Evolutionary conservation across 2,329 filamentous ascomycete species (phyloP), one percentile per base, ranked within the genome.

Genomic region (Fusarium staphyleae): DNA sequence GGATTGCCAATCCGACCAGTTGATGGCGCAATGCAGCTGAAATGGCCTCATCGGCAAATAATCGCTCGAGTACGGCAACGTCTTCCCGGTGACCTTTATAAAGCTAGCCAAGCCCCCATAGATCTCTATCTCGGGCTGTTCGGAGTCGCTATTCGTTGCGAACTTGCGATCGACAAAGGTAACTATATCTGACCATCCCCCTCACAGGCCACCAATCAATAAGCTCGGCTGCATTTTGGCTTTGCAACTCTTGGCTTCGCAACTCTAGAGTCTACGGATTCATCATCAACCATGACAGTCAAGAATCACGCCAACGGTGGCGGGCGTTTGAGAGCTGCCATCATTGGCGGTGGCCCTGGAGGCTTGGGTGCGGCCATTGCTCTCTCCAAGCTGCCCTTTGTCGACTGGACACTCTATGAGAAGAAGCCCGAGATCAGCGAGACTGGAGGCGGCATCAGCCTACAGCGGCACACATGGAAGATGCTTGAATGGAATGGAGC

Each of bases 361-460:
- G 68, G 68, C 1, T 41, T 71, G 6, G 68, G 63, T 6, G 66
- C 69, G n/a, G 70, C 71, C 1, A 74, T 74, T 36, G 69, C 69
- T 12, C 62, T 74, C 10, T 57, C 57, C 9, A 66, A 63, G 29
- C 48, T 68, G 1, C 52, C 66, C 3, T 64, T 70, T 10, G 64
- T 74, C n/a, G 66, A 71, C 13, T 72, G 69, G 62, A 64, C 60
- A 3, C 42, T 74, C 4, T 74, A 73, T 47, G 71, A 74, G 48
- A 74, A 74, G 60, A 73, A 72, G 39, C 44, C 66, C 5, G 59
- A 69, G 19, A 70, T 75, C 47, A 73, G 72, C 15, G 73, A 75
- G 45, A 72, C 70, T 0, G 72, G 73, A 6, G 71, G 70, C 4
- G 73, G 73, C n/a, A 73, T 75, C 41, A 72, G 67, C 22, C 48